Evolutionary conservation across 257 asterid genomes (phyloP).

Genomic region (Vinca minor): DNA sequence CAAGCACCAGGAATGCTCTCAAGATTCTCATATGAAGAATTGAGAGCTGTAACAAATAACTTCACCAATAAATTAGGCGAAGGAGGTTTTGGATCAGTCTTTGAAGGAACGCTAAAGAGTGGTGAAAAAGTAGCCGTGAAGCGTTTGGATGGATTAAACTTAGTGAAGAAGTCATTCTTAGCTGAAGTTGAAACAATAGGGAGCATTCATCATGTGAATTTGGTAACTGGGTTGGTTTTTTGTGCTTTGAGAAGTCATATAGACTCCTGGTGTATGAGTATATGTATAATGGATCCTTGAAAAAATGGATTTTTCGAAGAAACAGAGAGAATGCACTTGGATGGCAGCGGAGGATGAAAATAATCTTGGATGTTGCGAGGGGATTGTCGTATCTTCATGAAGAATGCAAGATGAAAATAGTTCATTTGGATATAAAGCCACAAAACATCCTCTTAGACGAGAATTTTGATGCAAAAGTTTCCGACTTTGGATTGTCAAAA

Average conservation of each 20-base stretch:
- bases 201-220: no score
- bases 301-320: no score
- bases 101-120: constrained; percentile 9
- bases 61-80: constrained; percentile 16
- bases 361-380: no score
- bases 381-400: constrained; percentile 29
- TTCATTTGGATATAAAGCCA: constrained; percentile 26
- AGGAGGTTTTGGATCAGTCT: constrained; percentile 21
- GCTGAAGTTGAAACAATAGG: no score
- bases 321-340: no score
- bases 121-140: constrained; percentile 25
- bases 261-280: constrained; percentile 22
- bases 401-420: constrained; percentile 22
- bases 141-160: constrained; percentile 10
- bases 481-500: no score
- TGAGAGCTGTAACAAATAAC: constrained; percentile 10
- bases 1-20: constrained; percentile 17
- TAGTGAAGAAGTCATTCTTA: no score
- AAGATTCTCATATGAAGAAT: constrained; percentile 18
- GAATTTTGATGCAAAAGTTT: no score
- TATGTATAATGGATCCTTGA: constrained; percentile 24
- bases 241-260: constrained; percentile 17
- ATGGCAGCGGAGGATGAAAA: no score
- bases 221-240: constrained; percentile 22
- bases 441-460: no score